Percentiles rank a stretch among this genome's conserved stretches.
phyloP scores from a whole-genome alignment of 352 stramenopile species.

The Globisporangium emineosum region DNA sequence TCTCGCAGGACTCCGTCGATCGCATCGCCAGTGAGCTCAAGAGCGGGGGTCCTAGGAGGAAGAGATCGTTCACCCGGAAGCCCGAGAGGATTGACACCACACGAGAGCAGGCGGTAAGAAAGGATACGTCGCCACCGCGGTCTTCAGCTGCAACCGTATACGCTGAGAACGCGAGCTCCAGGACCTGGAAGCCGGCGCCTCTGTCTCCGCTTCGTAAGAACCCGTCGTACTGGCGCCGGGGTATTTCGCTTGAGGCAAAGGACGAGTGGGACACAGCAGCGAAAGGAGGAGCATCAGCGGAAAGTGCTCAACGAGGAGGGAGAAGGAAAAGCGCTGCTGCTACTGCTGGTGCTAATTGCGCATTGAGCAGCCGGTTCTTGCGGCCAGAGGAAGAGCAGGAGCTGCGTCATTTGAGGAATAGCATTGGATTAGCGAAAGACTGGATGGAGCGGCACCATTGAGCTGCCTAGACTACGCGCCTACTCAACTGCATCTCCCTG shows the following conservation, averaged over 20 bases:
- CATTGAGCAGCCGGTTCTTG: constrained; percentile 41
- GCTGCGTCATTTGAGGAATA: constrained; percentile 43
- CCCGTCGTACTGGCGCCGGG: constrained; percentile 49
- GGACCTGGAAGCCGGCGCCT: constrained; percentile 30
- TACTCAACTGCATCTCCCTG: neutral
- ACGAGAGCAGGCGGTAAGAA: neutral
- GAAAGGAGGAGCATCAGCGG: neutral
- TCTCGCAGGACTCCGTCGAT: constrained; percentile 45
- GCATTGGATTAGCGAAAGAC: constrained; percentile 62
- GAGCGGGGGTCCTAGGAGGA: neutral
- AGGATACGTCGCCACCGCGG: neutral
- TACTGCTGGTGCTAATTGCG: neutral
- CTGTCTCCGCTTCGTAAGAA: constrained; percentile 47
- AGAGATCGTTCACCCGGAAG: neutral
- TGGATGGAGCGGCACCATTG: constrained; percentile 47
- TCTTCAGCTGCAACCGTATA: neutral
- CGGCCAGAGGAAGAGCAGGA: constrained; percentile 56
- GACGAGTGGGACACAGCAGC: neutral
- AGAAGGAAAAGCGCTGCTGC: neutral
- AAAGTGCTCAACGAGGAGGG: neutral
- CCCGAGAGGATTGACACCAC: neutral
- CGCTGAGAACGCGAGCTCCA: neutral
- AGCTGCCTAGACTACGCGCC: neutral
- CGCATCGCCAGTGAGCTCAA: constrained; percentile 32
- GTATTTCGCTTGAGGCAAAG: constrained; percentile 41